Conservation (phyloP, 2,329 filamentous ascomycete genomes). For the Penicillium sp. region DNA sequence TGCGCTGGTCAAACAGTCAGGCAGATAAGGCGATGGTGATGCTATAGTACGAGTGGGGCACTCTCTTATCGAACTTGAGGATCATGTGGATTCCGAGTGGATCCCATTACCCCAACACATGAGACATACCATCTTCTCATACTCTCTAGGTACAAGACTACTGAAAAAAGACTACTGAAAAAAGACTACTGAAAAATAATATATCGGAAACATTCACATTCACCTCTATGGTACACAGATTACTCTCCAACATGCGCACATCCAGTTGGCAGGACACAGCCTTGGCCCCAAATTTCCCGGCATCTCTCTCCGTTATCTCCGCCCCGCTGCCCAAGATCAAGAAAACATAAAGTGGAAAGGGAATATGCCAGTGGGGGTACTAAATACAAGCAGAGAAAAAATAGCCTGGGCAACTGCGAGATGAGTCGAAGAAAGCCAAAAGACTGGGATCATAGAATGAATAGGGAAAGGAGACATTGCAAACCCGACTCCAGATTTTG, state of each 20-base stretch:
- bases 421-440: conserved; percentile 11
- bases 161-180: no score
- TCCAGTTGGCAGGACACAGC: conserved; percentile 8
- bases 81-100: conserved; percentile 2
- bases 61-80: conserved; percentile 1
- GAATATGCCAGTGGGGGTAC: conserved; percentile 26
- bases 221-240: conserved; percentile 31
- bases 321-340: conserved; percentile 10
- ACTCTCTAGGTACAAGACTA: no score
- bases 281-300: conserved; percentile 9
- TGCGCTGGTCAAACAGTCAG: neutral
- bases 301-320: conserved; percentile 13
- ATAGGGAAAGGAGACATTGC: conserved; percentile 16
- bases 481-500: conserved; percentile 13
- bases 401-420: conserved; percentile 14
- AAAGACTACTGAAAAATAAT: neutral
- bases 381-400: conserved; percentile 32
- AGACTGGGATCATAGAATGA: conserved; percentile 15
- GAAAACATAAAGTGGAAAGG: conserved; percentile 17
- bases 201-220: conserved; percentile 19
- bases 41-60: conserved; percentile 13
- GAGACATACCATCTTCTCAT: neutral
- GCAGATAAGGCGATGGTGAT: conserved; percentile 8
- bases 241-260: conserved; percentile 22
- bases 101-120: neutral